phyloP scores from a whole-genome alignment of 2,329 filamentous ascomycete genomes.

The Metarhizium robertsii region DNA sequence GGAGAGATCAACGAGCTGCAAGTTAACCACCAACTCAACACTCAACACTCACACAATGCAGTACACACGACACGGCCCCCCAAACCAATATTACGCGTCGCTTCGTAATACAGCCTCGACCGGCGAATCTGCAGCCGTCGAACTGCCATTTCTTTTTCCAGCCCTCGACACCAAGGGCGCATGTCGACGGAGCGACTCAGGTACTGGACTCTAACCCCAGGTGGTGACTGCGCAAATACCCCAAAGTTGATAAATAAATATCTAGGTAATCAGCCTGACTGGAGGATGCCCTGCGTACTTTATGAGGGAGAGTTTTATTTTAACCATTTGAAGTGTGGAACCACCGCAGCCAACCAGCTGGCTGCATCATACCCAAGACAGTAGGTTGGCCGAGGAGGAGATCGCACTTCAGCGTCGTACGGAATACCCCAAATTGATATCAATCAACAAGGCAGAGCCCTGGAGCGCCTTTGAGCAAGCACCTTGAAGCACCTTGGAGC shows the following conservation, averaged over 20 bases:
- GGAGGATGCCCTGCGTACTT: no score
- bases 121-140: not conserved
- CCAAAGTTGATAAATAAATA: no score
- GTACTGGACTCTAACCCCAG: no score
- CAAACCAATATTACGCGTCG: constrained; percentile 1
- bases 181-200: not conserved
- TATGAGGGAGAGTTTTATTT: no score
- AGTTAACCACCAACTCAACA: not conserved
- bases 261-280: no score
- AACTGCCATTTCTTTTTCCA: not conserved
- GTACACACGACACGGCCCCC: not conserved
- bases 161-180: constrained; percentile 2
- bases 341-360: not conserved
- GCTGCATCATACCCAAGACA: not conserved
- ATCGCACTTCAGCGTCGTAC: not conserved
- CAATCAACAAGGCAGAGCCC: no score
- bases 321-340: no score
- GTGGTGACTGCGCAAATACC: not conserved
- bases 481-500: not conserved
- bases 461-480: not conserved
- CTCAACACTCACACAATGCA: not conserved
- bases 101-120: constrained; percentile 2
- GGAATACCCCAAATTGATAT: no score
- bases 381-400: not conserved
- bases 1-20: not conserved